Evolutionary conservation across 371 early-diverging fungal species (phyloP), one percentile per base, ranked within the genome.

Genomic region (Apophysomyces sp.): DNA sequence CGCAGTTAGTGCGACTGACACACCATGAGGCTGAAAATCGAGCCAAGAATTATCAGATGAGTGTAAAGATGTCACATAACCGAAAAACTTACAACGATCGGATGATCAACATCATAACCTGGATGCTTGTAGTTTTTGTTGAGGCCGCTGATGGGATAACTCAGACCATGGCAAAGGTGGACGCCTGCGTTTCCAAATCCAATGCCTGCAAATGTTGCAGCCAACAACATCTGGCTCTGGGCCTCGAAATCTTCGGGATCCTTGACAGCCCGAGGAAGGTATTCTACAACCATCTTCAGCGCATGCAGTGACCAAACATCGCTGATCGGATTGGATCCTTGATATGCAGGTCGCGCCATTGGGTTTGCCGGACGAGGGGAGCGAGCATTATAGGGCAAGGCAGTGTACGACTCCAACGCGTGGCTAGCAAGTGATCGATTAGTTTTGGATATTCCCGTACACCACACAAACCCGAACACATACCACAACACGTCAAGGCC

Each of bases 101-200:
- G 77, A 68, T 92, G 91, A 55, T 87, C 92, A 4, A 89, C 83
- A 26, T 86, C 73, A 72, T 95, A 95, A 34, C 92, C 90, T 21
- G 89, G 89, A 64, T 95, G 95, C 73, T 81, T 77, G 78, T 94
- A 95, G 26, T 58, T 77, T 74, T 87, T 88, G 84, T 92, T 92
- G 41, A 93, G 73, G 26, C 95, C 95, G 41, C 90, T 88, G 58
- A 95, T 95, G 24, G 94, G 84, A 40, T 85, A 87, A 68, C 85
- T 83, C 76, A 84, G 74, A 56, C 86, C 86, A 65, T 86, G 86
- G 63, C 86, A 86, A 26, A 86, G 85, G 72, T 92, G 91, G 21
- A 93, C 93, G 60, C 95, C 95, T 36, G 94, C 96, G 65, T 94
- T 94, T 58, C 96, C 96, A 64, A 95, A 95, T 37, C 96, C 96